Evolutionary conservation across 169 alveolate genomes (phyloP).

Genomic region (Cystoisospora suis): DNA sequence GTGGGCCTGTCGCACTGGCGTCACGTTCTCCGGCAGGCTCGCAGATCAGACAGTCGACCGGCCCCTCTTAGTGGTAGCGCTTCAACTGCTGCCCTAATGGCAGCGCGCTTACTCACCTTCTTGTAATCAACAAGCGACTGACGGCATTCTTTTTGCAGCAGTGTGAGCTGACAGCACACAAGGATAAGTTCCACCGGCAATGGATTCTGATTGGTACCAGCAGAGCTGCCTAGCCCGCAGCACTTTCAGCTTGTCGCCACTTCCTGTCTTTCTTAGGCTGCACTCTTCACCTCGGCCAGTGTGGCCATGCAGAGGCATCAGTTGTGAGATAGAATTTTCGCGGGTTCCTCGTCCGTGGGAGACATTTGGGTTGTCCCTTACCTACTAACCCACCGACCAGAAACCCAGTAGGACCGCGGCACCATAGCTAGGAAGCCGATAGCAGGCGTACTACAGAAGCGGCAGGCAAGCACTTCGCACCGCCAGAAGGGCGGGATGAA

Average conservation of each 20-base stretch:
- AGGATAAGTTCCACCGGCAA: too few species aligned
- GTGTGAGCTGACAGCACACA: conserved; percentile 18
- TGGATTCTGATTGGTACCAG: neutral
- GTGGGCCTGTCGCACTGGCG: neutral
- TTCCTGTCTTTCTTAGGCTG: neutral
- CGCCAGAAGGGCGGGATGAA: neutral
- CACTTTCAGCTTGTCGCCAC: neutral
- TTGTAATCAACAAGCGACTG: neutral
- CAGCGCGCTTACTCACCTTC: neutral
- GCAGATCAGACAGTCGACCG: neutral
- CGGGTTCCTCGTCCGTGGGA: neutral
- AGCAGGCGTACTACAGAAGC: too few species aligned
- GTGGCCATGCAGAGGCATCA: neutral
- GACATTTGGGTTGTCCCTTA: too few species aligned
- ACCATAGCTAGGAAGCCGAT: too few species aligned
- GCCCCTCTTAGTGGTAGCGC: neutral
- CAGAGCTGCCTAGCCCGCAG: neutral
- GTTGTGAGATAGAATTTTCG: neutral
- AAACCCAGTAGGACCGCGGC: too few species aligned
- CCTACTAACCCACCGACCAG: too few species aligned
- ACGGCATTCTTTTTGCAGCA: neutral
- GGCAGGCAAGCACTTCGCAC: neutral
- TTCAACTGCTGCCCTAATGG: neutral
- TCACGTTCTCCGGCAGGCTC: neutral
- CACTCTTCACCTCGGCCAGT: neutral